Conservation (phyloP, 331 rosid species). For the Cydonia oblonga region DNA sequence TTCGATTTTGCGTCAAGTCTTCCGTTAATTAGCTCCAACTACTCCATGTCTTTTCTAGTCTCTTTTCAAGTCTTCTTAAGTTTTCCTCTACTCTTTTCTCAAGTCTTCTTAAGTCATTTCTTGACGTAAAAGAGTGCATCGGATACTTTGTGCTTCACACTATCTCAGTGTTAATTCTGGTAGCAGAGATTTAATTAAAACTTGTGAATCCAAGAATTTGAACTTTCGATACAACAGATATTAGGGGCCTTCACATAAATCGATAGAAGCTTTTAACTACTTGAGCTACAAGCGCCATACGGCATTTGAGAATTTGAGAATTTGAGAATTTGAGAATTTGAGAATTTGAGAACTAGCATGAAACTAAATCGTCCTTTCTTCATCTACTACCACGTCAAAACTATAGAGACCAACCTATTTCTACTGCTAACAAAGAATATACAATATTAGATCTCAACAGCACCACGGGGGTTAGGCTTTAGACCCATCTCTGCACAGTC, state of each 20-base stretch:
- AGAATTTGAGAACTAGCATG: neutral
- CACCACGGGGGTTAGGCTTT: neutral
- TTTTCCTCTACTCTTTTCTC: too few relatives aligned
- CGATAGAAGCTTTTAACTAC: too few relatives aligned
- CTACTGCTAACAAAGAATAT: constrained; percentile 21
- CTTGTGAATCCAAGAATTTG: neutral
- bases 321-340: too few relatives aligned
- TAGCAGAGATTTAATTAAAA: neutral
- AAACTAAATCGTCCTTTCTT: neutral
- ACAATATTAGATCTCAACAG: constrained; percentile 13
- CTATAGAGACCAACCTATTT: constrained; percentile 7
- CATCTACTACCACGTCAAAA: constrained; percentile 23
- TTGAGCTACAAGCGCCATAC: too few relatives aligned
- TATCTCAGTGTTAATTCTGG: neutral
- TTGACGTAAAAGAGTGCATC: too few relatives aligned
- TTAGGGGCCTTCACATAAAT: too few relatives aligned
- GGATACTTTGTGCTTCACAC: too few relatives aligned
- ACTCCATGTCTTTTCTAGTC: too few relatives aligned
- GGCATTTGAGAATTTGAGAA: neutral
- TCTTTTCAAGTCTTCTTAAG: too few relatives aligned
- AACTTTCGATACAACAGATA: neutral
- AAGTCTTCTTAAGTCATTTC: too few relatives aligned
- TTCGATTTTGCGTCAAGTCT: too few relatives aligned
- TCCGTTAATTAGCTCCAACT: too few relatives aligned
- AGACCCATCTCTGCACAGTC: constrained; percentile 3